phyloP scores from a whole-genome alignment of 2,329 filamentous ascomycete genomes.

The Aspergillus calidoustus region DNA sequence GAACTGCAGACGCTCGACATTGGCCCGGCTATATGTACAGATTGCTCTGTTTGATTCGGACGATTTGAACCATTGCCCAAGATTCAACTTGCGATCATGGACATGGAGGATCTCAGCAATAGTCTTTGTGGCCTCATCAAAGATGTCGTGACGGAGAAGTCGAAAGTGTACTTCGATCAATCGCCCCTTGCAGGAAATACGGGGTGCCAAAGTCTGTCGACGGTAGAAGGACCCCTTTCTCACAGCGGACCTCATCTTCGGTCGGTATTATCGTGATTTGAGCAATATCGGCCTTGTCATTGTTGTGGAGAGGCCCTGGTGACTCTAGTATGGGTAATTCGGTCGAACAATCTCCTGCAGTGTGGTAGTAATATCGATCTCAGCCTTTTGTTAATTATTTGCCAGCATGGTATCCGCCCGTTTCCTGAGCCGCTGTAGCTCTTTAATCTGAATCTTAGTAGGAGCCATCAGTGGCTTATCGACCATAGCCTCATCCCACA shows the following conservation, averaged over 20 bases:
- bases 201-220: neutral
- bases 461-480: neutral
- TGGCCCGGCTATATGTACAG: neutral
- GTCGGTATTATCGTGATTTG: conserved; percentile 4
- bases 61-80: neutral
- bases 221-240: neutral
- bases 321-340: neutral
- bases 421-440: neutral
- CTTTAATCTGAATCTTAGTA: neutral
- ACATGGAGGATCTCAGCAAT: neutral
- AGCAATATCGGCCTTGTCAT: neutral
- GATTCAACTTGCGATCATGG: neutral
- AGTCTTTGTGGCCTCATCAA: conserved; percentile 3
- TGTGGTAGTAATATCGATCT: too few relatives aligned
- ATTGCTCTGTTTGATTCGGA: neutral
- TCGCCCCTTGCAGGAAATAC: conserved; percentile 2
- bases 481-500: neutral
- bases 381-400: neutral
- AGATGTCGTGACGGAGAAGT: conserved; percentile 5
- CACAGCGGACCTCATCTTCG: conserved; percentile 4
- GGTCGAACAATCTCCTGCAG: neutral
- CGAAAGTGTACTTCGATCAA: conserved; percentile 4
- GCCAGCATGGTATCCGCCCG: neutral
- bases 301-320: neutral
- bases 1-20: neutral